Evolutionary conservation across 176 grass and related monocot species (phyloP).

Genomic region (Oryza coarctata): DNA sequence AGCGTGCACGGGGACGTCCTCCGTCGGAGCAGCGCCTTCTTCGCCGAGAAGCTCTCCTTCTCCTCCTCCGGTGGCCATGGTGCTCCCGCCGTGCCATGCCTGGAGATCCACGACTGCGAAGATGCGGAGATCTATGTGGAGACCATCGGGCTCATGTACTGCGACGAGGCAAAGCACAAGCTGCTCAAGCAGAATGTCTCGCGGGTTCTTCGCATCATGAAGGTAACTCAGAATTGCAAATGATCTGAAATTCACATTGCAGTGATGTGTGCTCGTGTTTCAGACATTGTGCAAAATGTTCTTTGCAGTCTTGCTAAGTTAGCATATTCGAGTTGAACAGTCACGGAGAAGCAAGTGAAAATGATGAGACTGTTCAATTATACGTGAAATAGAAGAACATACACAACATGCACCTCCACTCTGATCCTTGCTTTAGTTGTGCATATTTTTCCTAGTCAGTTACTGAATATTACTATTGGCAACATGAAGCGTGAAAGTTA

Average conservation of each 20-base stretch:
- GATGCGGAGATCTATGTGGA: constrained; percentile 68
- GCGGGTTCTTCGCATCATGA: constrained; percentile 61
- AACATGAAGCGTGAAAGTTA: neutral
- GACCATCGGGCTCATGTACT: constrained; percentile 68
- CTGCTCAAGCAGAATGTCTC: constrained; percentile 60
- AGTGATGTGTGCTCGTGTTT: neutral
- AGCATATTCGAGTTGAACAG: neutral
- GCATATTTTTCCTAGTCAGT: neutral
- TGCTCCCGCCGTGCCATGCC: neutral
- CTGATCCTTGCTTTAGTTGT: neutral
- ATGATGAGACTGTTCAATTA: neutral
- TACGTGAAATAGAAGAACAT: neutral
- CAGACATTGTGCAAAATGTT: neutral
- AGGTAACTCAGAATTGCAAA: constrained; percentile 37
- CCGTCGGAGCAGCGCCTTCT: constrained; percentile 60
- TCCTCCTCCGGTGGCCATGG: neutral
- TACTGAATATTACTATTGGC: neutral
- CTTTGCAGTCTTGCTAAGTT: neutral
- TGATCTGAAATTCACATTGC: neutral
- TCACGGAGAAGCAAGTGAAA: neutral
- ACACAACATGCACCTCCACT: neutral
- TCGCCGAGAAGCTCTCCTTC: constrained; percentile 50
- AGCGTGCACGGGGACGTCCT: constrained; percentile 69
- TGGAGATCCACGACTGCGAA: constrained; percentile 63
- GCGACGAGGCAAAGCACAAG: constrained; percentile 52